Conservation (phyloP, 306 rosid species). For the Malus asiatica region DNA sequence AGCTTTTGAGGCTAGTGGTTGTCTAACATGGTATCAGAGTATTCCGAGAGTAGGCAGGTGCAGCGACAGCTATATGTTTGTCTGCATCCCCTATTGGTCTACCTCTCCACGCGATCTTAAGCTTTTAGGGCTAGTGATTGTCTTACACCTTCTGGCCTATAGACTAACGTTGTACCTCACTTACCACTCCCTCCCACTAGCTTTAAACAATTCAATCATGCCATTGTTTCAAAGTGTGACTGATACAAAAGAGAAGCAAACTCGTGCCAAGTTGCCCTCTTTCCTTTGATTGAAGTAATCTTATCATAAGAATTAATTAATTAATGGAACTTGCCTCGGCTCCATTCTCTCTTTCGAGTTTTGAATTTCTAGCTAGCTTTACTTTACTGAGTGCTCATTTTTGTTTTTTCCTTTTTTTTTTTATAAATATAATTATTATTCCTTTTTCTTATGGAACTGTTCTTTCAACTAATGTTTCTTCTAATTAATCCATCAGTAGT, state of each 20-base stretch:
- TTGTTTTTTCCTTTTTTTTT: background rate
- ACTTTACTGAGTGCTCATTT: background rate
- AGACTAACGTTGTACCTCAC: background rate
- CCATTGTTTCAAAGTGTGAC: background rate
- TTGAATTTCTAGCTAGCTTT: background rate
- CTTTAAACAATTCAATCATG: background rate
- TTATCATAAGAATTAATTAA: background rate
- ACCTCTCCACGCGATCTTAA: too few species aligned
- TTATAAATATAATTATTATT: background rate
- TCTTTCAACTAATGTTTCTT: background rate
- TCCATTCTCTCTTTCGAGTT: conserved; percentile 5
- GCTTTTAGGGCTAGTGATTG: background rate
- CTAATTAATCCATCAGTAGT: too few species aligned
- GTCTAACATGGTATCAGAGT: too few species aligned
- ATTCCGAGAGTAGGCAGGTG: too few species aligned
- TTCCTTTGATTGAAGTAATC: conserved; percentile 10
- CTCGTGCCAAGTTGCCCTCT: conserved; percentile 11
- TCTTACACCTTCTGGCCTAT: background rate
- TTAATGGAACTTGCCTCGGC: conserved; percentile 1
- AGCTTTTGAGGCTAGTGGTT: too few species aligned
- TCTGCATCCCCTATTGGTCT: too few species aligned
- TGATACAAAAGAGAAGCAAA: background rate
- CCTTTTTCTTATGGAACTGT: background rate
- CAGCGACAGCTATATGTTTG: too few species aligned
- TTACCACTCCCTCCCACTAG: conserved; percentile 10